Evolutionary conservation across 805 yeast species (phyloP).

Genomic region (Myxozyma neotropica): DNA sequence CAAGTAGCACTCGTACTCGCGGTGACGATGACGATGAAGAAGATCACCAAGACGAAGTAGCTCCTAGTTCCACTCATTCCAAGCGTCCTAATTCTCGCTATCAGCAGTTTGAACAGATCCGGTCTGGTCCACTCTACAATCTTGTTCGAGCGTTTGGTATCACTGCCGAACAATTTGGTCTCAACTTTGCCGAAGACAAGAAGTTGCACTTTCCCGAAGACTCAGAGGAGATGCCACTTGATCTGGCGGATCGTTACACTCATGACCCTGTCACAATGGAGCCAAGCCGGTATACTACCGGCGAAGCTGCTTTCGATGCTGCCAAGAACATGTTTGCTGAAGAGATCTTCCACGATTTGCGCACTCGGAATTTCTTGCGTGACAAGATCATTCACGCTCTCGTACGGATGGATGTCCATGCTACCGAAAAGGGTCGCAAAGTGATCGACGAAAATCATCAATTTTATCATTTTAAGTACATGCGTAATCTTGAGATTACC

Average conservation of each 20-base stretch:
- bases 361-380: constrained; percentile 66
- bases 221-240: constrained; percentile 60
- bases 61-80: constrained; percentile 38
- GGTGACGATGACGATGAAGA: constrained; percentile 12
- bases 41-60: constrained; percentile 41
- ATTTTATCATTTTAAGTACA: constrained; percentile 88
- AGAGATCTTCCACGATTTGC: constrained; percentile 78
- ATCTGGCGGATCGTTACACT: constrained; percentile 51
- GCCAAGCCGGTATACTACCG: constrained; percentile 15
- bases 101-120: constrained; percentile 43
- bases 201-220: constrained; percentile 76
- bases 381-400: constrained; percentile 56
- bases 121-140: constrained; percentile 25
- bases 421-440: constrained; percentile 80
- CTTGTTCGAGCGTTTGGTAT: constrained; percentile 64
- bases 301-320: constrained; percentile 63
- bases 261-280: constrained; percentile 35
- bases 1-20: background rate
- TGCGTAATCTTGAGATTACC: constrained; percentile 75
- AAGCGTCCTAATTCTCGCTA: constrained; percentile 48
- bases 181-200: constrained; percentile 68
- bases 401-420: constrained; percentile 68
- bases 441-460: constrained; percentile 79
- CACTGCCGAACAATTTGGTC: constrained; percentile 78
- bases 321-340: constrained; percentile 76